Percentiles rank a stretch among this genome's conserved stretches.
Evolutionary conservation across 2,329 filamentous ascomycete genomes (phyloP).

Genomic region (Fusarium brachygibbosum): DNA sequence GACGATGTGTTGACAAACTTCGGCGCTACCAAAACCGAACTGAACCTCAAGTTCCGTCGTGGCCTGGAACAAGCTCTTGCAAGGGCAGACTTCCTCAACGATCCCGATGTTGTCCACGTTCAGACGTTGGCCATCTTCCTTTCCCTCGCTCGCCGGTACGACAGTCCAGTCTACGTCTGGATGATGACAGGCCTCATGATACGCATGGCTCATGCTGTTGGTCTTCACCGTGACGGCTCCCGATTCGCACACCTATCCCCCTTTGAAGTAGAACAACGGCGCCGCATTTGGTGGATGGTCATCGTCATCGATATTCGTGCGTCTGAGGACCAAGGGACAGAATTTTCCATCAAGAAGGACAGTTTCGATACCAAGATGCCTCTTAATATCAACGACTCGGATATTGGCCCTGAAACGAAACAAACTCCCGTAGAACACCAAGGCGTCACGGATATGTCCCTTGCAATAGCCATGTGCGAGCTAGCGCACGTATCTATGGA

Average conservation of each 20-base stretch:
- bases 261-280: slow-evolving; percentile 73
- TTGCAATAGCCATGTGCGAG: slow-evolving; percentile 56
- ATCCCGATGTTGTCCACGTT: slow-evolving; percentile 69
- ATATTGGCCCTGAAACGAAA: slow-evolving; percentile 63
- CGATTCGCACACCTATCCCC: slow-evolving; percentile 65
- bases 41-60: slow-evolving; percentile 64
- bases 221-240: slow-evolving; percentile 70
- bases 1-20: slow-evolving; percentile 67
- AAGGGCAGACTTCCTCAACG: slow-evolving; percentile 71
- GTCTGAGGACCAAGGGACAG: slow-evolving; percentile 70
- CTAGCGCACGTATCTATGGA: slow-evolving; percentile 55
- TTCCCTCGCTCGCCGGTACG: slow-evolving; percentile 64
- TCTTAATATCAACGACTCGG: slow-evolving; percentile 69
- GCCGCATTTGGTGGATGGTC: slow-evolving; percentile 73
- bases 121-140: slow-evolving; percentile 74
- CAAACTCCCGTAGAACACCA: slow-evolving; percentile 61
- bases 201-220: slow-evolving; percentile 66
- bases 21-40: slow-evolving; percentile 60
- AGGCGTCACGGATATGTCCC: slow-evolving; percentile 67
- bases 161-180: slow-evolving; percentile 70
- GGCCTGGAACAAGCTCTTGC: slow-evolving; percentile 71
- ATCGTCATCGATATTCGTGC: slow-evolving; percentile 71
- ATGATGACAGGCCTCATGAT: slow-evolving; percentile 74
- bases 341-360: slow-evolving; percentile 60
- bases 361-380: slow-evolving; percentile 68